A percentile compares a stretch with the other conserved stretches of the same genome.
Evolutionary conservation across 1,284 basidiomycete species (phyloP).

Genomic region (Lentinula novae-zelandiae): DNA sequence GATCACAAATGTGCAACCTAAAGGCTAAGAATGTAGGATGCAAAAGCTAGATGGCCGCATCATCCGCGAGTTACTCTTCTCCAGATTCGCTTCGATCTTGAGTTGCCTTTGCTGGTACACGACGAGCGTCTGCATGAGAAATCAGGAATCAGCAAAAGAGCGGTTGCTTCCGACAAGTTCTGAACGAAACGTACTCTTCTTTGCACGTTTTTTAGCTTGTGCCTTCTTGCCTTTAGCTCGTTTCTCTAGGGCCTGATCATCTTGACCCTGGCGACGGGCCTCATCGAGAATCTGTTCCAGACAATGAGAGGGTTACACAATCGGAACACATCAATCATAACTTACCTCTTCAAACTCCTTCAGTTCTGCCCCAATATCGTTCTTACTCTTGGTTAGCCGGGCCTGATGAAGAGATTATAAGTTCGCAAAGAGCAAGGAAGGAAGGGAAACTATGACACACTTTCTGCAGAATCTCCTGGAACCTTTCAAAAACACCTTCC

Average conservation of each 20-base stretch:
- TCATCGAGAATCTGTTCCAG: constrained; percentile 72
- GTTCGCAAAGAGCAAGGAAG: background rate
- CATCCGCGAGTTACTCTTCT: background rate
- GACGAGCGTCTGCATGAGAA: background rate
- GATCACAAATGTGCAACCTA: background rate
- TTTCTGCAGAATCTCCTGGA: constrained; percentile 81
- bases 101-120: background rate
- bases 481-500: constrained; percentile 76
- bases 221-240: constrained; percentile 80
- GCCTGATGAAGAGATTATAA: constrained; percentile 41
- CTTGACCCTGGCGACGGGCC: constrained; percentile 80
- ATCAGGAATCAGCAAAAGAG: background rate
- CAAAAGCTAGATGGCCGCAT: background rate
- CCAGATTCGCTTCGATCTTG: background rate
- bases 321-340: constrained; percentile 9
- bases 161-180: background rate
- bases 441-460: constrained; percentile 16
- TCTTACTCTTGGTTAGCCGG: constrained; percentile 78
- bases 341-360: constrained; percentile 82
- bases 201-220: constrained; percentile 62
- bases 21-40: background rate
- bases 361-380: constrained; percentile 85
- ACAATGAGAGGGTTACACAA: constrained; percentile 11
- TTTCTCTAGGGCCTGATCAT: constrained; percentile 87
- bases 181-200: constrained; percentile 10